These are phyloP conservation scores for Neoscytalidium dimidiatum DNA, from an alignment of 2,329 filamentous ascomycete species.

Conservation along the genomic window DNA sequence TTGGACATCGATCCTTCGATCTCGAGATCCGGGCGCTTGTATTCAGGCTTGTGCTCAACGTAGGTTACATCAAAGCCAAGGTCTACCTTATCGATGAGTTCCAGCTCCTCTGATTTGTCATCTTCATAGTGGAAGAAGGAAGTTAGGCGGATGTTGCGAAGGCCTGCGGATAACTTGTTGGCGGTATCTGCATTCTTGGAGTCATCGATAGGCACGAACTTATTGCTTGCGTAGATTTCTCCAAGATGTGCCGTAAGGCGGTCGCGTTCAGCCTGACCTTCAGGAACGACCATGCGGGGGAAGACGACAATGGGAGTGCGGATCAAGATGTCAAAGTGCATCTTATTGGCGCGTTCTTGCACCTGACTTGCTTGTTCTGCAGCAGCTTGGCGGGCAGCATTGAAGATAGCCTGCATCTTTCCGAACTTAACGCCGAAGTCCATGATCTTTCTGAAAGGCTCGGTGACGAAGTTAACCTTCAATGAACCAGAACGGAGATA, in stretches of 20 bases:
- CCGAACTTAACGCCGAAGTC: slow-evolving; percentile 98
- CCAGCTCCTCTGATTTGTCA: slow-evolving; percentile 76
- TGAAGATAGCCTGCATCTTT: slow-evolving; percentile 99
- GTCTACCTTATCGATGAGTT: slow-evolving; percentile 97
- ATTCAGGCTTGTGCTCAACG: slow-evolving; percentile 76
- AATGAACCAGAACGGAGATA: slow-evolving; percentile 90
- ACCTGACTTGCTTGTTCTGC: slow-evolving; percentile 91
- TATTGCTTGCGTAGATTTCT: slow-evolving; percentile 96
- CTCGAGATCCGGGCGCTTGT: slow-evolving; percentile 85
- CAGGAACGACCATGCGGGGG: slow-evolving; percentile 72
- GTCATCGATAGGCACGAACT: slow-evolving; percentile 82
- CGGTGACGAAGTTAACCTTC: slow-evolving; percentile 95
- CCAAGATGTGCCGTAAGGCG: slow-evolving; percentile 89
- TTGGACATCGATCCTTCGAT: slow-evolving; percentile 91
- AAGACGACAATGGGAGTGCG: slow-evolving; percentile 97
- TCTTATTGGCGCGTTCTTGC: slow-evolving; percentile 83
- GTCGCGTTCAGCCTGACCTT: slow-evolving; percentile 68
- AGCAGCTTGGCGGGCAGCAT: slow-evolving; percentile 91
- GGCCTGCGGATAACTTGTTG: slow-evolving; percentile 88
- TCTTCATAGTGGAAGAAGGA: slow-evolving; percentile 83
- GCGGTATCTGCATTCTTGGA: slow-evolving; percentile 71
- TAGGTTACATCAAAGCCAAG: slow-evolving; percentile 91
- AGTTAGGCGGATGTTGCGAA: slow-evolving; percentile 87
- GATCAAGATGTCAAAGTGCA: slow-evolving; percentile 91
- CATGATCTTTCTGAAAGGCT: slow-evolving; percentile 97